Evolutionary conservation across 1,139 yeast genomes (phyloP).

Genomic region (Pichia sp.): DNA sequence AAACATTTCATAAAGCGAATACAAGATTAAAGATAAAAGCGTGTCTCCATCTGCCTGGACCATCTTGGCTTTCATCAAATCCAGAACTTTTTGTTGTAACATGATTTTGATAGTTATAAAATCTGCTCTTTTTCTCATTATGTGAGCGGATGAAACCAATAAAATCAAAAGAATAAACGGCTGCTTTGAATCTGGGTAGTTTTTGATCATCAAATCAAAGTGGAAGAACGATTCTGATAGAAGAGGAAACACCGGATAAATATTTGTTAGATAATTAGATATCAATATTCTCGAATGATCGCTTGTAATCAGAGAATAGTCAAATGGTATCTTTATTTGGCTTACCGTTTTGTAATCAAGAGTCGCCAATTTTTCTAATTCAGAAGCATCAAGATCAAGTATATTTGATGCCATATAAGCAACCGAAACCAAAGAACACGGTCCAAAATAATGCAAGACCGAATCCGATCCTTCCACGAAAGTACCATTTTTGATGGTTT

Average conservation of each 20-base stretch:
- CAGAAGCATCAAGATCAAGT: conserved; percentile 2
- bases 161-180: conserved; percentile 12
- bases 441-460: conserved; percentile 13
- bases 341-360: conserved; percentile 5
- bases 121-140: conserved; percentile 13
- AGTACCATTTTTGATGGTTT: conserved; percentile 9
- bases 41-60: conserved; percentile 13
- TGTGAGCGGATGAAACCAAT: conserved; percentile 15
- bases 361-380: neutral
- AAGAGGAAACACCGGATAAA: conserved; percentile 15
- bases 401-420: conserved; percentile 9
- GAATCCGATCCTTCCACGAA: conserved; percentile 11
- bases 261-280: conserved; percentile 13
- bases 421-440: conserved; percentile 12
- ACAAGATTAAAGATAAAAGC: conserved; percentile 10
- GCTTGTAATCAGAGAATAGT: conserved; percentile 10
- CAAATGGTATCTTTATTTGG: conserved; percentile 10
- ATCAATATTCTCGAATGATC: conserved; percentile 14
- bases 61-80: conserved; percentile 8
- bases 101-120: conserved; percentile 14
- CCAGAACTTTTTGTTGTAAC: conserved; percentile 14
- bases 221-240: conserved; percentile 14
- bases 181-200: conserved; percentile 12
- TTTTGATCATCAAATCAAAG: conserved; percentile 13
- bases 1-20: conserved; percentile 13